Conservation (phyloP, 441 rosid genomes). For the Populus tomentosa region DNA sequence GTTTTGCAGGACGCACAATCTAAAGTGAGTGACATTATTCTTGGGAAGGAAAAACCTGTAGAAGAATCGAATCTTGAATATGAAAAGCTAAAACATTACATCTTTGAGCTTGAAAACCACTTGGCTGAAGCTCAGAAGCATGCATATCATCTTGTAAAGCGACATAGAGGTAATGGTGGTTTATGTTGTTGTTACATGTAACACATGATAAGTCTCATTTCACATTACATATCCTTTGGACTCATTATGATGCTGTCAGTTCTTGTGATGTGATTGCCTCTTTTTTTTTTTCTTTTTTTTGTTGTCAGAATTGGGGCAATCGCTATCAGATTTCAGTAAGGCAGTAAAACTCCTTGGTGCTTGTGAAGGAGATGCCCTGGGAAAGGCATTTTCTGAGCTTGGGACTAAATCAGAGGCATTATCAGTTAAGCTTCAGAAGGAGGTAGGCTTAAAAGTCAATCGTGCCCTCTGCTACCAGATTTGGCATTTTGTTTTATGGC, state of each 20-base stretch:
- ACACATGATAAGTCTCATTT: background rate
- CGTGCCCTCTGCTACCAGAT: slow-evolving; percentile 3
- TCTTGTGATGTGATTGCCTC: background rate
- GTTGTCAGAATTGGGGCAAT: slow-evolving; percentile 80
- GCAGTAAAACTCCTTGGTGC: slow-evolving; percentile 92
- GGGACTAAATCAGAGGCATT: slow-evolving; percentile 82
- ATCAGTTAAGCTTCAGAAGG: slow-evolving; percentile 78
- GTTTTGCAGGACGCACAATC: slow-evolving; percentile 83
- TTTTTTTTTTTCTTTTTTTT: background rate
- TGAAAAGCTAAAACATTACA: slow-evolving; percentile 84
- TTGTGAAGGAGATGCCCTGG: slow-evolving; percentile 83
- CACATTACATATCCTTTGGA: background rate
- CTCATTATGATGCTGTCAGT: background rate
- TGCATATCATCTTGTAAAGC: slow-evolving; percentile 91
- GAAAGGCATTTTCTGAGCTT: slow-evolving; percentile 82
- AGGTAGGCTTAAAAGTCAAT: slow-evolving; percentile 45
- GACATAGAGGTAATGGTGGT: slow-evolving; percentile 73
- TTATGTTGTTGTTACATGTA: background rate
- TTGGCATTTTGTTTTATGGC: slow-evolving; percentile 6
- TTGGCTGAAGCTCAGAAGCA: slow-evolving; percentile 96
- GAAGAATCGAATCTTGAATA: slow-evolving; percentile 94
- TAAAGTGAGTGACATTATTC: slow-evolving; percentile 90
- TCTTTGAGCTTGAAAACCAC: slow-evolving; percentile 97
- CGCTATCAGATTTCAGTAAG: slow-evolving; percentile 92
- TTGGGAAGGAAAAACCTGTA: slow-evolving; percentile 96